Base-by-base conservation (phyloP, 2,329 filamentous ascomycete genomes). In the Sarocladiaceae sp. region DNA sequence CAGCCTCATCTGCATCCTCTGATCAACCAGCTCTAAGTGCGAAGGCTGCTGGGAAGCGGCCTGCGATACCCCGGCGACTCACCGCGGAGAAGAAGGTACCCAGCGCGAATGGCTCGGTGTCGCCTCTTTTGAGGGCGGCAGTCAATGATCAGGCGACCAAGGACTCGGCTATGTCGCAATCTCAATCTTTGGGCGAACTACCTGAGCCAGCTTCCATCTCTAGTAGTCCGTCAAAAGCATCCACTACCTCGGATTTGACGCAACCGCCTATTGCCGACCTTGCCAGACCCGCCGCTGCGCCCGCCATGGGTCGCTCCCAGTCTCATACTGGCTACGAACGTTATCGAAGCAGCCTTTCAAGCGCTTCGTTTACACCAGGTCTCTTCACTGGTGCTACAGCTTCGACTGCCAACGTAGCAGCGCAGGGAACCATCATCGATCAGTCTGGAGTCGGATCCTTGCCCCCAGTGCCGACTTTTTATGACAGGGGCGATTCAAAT, bases 21-120 rank as follows among this genome's bases (percentile, higher is more conserved):
- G 22, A 36, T 15, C 33, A 51, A 3, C 23, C 36, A 20, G 26
- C 22, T 13, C 58, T 67, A 52, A 77, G 73, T 56, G 66, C 70
- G 15, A 80, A 78, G 58, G 71, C 74, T 20, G 68, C 71, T 11
- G 78, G 76, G 3, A 81, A 81, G 55, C 72, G 69, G 46, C 74
- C 75, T 10, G 67, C 58, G 4, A 57, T 57, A 11, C 53, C 57
- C 7, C 50, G 53, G 48, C 60, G 53, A 33, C 36, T 53, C 3
- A 53, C 51, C n/a, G 52, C 56, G 8, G 53, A 60, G 23, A 56
- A 40, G 36, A 57, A 59, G 17, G 55, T 52, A 37, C 23, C 49
- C 6, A 55, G 54, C 23, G 50, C 54, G 25, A 35, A 39, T 13
- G 50, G 44, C 26, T 40, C 33, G 3, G 47, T 22, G 15, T 44